phyloP scores from a whole-genome alignment of 805 yeast genomes.

The Lipomyces sp. region DNA sequence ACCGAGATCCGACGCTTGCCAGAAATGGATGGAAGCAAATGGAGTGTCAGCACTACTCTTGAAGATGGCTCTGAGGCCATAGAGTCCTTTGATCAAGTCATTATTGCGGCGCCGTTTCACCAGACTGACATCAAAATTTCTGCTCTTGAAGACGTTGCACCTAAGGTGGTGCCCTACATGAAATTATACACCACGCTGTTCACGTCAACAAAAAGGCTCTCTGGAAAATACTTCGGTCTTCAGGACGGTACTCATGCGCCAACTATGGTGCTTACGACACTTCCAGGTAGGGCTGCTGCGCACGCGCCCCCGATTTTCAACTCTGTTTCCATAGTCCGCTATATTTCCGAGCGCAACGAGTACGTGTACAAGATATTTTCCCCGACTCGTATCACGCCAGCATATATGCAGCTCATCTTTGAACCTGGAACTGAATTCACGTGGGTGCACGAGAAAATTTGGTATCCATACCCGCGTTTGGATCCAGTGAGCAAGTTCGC shows the following conservation, averaged over 20 bases:
- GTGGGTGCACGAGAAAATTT: constrained; percentile 38
- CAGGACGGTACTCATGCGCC: constrained; percentile 17
- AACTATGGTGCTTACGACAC: constrained; percentile 26
- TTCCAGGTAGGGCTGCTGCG: constrained; percentile 13
- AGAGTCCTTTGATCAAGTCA: constrained; percentile 43
- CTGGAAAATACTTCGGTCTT: constrained; percentile 31
- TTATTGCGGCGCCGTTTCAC: constrained; percentile 46
- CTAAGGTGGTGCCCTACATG: constrained; percentile 40
- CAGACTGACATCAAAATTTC: constrained; percentile 35
- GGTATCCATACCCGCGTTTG: constrained; percentile 48
- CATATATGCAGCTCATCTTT: constrained; percentile 30
- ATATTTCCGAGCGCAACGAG: constrained; percentile 32
- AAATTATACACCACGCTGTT: constrained; percentile 43
- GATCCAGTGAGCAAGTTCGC: constrained; percentile 36
- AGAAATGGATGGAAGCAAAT: constrained; percentile 19
- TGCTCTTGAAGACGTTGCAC: not conserved
- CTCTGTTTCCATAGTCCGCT: constrained; percentile 38
- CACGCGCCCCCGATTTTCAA: constrained; percentile 36
- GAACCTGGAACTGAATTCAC: constrained; percentile 32
- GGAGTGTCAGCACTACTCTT: constrained; percentile 5
- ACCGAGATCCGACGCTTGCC: constrained; percentile 20
- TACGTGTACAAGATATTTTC: constrained; percentile 48
- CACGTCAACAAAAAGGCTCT: constrained; percentile 30
- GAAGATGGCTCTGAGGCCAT: constrained; percentile 1
- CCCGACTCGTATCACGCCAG: constrained; percentile 28